Base-by-base conservation (phyloP, 257 asterid species). In the Solanum chiquidenum region DNA sequence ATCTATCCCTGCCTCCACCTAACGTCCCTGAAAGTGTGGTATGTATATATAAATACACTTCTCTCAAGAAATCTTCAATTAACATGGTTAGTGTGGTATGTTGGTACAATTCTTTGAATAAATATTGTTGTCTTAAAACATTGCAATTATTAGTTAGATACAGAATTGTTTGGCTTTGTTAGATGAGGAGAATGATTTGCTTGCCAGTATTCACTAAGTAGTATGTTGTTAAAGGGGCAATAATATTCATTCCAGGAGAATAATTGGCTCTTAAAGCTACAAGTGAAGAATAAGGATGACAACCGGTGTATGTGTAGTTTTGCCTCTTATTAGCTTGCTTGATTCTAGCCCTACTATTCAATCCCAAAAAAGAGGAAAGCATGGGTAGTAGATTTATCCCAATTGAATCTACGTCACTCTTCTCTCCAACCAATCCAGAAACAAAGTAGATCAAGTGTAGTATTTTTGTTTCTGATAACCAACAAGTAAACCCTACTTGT, bases 21-120 rank as follows among this genome's bases (percentile, higher is more conserved):
- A 95, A 94, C 34, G 91, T 91, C 84, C 96, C 98, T 2, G 94
- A 94, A 91, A 92, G 95, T 83, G 98, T 94, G 95, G 98, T 95
- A 91, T 58, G 91, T 86, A 23, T 37, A 27, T 60, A 55, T 11
- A 68, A n/a, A 49, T 49, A 49, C 23, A 49, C 0, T 66, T 75
- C 18, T 83, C 85, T 38, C 16, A 7, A 13, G 12, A 21, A 55
- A 14, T 37, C 46, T 31, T 55, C 73, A 83, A 55, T 83, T 20
- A 29, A 21, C 29, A 73, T 34, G 29, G 46, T 75, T 75, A 34
- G 14, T 34, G 27, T 72, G 80, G 77, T 34, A 34, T 12, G 58
- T 38, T 76, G 58, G 58, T 38, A 76, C 34, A 37, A 3, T 38
- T 38, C 34, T 12, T 12, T 76, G 8, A 27, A 33, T 68, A 27